These are phyloP conservation scores for Ceratocystis variospora DNA, from an alignment of 2,329 filamentous ascomycete genomes.

Conservation along the genomic window DNA sequence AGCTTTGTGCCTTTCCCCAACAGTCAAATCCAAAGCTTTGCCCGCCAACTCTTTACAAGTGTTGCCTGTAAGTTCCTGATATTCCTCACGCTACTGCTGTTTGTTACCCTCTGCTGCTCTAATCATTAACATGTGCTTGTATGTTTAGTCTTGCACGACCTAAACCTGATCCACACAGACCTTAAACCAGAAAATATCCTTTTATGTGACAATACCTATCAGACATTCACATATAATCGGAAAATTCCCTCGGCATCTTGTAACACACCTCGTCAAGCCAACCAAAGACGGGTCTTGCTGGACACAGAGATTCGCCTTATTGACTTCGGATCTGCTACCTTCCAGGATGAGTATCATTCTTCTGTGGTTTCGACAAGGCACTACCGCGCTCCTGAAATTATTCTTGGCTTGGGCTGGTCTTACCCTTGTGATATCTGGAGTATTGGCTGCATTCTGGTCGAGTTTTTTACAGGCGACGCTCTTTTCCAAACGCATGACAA, in stretches of 20 bases:
- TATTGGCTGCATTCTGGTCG: slow-evolving; percentile 58
- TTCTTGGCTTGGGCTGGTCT: slow-evolving; percentile 56
- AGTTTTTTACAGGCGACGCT: slow-evolving; percentile 58
- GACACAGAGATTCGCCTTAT: slow-evolving; percentile 58
- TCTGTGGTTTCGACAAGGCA: slow-evolving; percentile 58
- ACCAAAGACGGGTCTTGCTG: slow-evolving; percentile 49
- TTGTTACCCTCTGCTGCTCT: background rate
- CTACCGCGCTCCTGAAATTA: slow-evolving; percentile 57
- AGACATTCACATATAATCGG: slow-evolving; percentile 57
- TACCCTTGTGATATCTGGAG: slow-evolving; percentile 63
- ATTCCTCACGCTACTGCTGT: background rate
- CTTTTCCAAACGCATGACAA: slow-evolving; percentile 62
- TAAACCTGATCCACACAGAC: slow-evolving; percentile 91
- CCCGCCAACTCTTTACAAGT: slow-evolving; percentile 89
- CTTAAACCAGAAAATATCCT: slow-evolving; percentile 59
- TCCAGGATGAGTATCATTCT: slow-evolving; percentile 60
- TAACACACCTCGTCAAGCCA: slow-evolving; percentile 45
- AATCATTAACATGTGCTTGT: background rate
- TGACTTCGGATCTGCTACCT: slow-evolving; percentile 58
- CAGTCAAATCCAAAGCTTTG: slow-evolving; percentile 96
- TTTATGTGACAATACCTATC: slow-evolving; percentile 49
- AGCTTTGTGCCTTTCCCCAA: slow-evolving; percentile 93
- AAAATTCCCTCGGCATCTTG: slow-evolving; percentile 54
- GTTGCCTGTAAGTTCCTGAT: slow-evolving; percentile 65
- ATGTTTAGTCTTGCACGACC: slow-evolving; percentile 69